Conservation (phyloP, 441 rosid genomes). For the Gossypium schwendimanii region DNA sequence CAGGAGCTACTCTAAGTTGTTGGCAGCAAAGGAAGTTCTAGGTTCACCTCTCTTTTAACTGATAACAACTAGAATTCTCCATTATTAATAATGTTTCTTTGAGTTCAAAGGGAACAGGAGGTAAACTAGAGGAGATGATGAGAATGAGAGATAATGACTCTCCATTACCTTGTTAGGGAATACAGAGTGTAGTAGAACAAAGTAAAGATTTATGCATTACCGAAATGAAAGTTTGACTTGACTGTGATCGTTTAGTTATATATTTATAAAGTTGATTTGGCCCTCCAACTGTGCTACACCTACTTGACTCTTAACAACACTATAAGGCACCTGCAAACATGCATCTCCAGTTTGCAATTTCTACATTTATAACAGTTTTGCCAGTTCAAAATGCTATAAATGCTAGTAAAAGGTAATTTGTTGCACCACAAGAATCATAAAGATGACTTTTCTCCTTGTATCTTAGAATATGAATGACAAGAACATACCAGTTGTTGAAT, state of each 20-base stretch:
- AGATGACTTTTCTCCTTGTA: neutral
- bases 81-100: neutral
- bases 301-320: neutral
- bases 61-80: too few species aligned
- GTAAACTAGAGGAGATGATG: neutral
- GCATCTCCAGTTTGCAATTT: neutral
- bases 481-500: slow-evolving; percentile 47
- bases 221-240: neutral
- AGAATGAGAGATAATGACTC: neutral
- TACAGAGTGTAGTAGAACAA: neutral
- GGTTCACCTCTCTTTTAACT: neutral
- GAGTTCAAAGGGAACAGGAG: neutral
- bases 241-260: neutral
- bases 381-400: neutral
- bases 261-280: neutral
- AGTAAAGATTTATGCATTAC: neutral
- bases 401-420: neutral
- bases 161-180: neutral
- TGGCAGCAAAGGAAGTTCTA: neutral
- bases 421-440: neutral
- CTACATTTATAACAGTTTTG: neutral
- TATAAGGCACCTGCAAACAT: neutral
- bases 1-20: neutral
- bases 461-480: neutral
- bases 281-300: slow-evolving; percentile 2